These are phyloP conservation scores for Tetrahymena thermophila DNA, from an alignment of 73 alveolate genomes.

Conservation along the genomic window DNA sequence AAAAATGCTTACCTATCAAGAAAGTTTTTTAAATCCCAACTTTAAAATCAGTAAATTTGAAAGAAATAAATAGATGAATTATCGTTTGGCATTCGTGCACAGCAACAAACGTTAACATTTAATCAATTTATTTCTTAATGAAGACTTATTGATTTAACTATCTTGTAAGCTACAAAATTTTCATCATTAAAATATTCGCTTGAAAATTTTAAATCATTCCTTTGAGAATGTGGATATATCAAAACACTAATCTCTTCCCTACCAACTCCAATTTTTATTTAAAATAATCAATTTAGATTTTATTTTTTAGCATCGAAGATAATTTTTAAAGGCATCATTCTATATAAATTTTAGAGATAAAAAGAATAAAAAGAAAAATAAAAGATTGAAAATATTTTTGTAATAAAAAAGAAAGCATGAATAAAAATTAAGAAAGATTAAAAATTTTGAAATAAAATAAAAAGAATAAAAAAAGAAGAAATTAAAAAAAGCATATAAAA, in stretches of 20 bases:
- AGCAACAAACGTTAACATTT: not conserved
- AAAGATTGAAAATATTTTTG: too few relatives aligned
- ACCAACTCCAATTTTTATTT: not conserved
- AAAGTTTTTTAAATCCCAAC: not conserved
- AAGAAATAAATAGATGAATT: not conserved
- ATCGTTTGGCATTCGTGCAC: not conserved
- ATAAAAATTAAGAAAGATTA: too few relatives aligned
- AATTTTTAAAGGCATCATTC: not conserved
- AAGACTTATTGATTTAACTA: not conserved
- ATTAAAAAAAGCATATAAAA: too few relatives aligned
- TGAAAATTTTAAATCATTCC: not conserved
- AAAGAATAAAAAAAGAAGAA: too few relatives aligned
- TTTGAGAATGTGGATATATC: not conserved
- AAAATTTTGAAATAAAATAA: too few relatives aligned
- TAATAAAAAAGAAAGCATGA: too few relatives aligned
- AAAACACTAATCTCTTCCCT: not conserved
- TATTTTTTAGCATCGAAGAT: not conserved
- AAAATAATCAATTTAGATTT: not conserved
- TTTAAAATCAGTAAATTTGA: not conserved
- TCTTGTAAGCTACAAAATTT: not conserved
- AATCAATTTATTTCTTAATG: not conserved
- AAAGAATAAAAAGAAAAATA: not conserved
- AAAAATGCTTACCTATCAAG: not conserved
- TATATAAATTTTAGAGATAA: too few relatives aligned
- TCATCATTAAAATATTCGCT: not conserved